Percentiles rank a stretch among this genome's conserved stretches.
Conservation (phyloP, 2,329 filamentous ascomycete genomes). For the Fusarium scirpi region DNA sequence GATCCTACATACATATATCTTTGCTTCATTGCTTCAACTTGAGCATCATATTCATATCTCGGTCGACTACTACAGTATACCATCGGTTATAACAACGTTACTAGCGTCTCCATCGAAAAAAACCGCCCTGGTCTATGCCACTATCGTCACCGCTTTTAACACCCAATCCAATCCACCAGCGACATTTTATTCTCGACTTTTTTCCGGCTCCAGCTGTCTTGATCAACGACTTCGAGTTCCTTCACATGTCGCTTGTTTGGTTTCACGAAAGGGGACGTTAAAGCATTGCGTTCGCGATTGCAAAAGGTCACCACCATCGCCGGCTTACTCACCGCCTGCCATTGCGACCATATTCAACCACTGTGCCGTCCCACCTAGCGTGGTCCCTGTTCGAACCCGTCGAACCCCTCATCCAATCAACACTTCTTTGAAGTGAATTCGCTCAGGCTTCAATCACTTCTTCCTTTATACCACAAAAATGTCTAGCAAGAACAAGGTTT, state of each 20-base stretch:
- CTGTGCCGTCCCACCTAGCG: conserved; percentile 47
- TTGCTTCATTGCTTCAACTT: conserved; percentile 31
- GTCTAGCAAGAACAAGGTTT: conserved; percentile 54
- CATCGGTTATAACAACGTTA: conserved; percentile 20
- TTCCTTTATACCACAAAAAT: conserved; percentile 53
- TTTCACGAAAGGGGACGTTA: conserved; percentile 42
- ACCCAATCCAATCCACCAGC: conserved; percentile 34
- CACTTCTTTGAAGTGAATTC: conserved; percentile 40
- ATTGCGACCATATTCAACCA: conserved; percentile 40
- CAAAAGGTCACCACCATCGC: conserved; percentile 23
- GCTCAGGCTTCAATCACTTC: conserved; percentile 37
- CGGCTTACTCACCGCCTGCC: conserved; percentile 38
- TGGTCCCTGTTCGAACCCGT: conserved; percentile 46
- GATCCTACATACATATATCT: conserved; percentile 22
- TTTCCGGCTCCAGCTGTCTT: conserved; percentile 24
- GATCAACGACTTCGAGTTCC: conserved; percentile 18
- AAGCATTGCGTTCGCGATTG: conserved; percentile 43
- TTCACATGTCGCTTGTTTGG: conserved; percentile 42
- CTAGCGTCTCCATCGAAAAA: conserved; percentile 35
- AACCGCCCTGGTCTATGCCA: conserved; percentile 44
- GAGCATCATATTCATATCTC: conserved; percentile 21
- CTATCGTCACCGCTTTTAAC: conserved; percentile 44
- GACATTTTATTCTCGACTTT: conserved; percentile 33
- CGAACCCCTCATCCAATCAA: conserved; percentile 39
- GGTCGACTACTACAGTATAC: conserved; percentile 10